phyloP scores from a whole-genome alignment of 1,284 basidiomycete species.

The Pulveroboletus sp. region DNA sequence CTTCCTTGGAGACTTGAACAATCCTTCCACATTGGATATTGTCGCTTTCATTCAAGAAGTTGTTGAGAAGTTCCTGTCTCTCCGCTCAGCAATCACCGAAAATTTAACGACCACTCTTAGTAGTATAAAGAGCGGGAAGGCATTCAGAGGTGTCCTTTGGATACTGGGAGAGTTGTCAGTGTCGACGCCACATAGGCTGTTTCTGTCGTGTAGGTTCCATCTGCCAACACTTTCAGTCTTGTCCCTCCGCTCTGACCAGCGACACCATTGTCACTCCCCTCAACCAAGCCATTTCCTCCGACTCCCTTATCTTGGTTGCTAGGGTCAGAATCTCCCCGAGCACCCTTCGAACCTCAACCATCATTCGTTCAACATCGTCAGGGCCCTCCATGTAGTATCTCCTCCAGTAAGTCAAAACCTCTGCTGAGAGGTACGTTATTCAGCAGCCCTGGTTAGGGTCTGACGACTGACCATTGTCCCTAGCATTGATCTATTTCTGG shows the following conservation, averaged over 20 bases:
- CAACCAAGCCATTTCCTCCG: constrained; percentile 46
- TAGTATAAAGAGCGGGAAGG: constrained; percentile 96
- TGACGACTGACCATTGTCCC: not conserved
- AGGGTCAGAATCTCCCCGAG: constrained; percentile 94
- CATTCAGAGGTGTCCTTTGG: constrained; percentile 96
- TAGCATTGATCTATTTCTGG: constrained; percentile 53
- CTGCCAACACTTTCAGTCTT: constrained; percentile 70
- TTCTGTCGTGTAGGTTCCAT: constrained; percentile 98
- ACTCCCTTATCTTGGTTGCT: constrained; percentile 83
- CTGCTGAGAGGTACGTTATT: constrained; percentile 67
- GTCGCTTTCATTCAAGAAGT: constrained; percentile 97
- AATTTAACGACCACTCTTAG: constrained; percentile 83
- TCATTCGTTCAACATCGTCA: constrained; percentile 62
- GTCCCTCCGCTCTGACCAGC: constrained; percentile 36
- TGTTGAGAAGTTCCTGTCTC: constrained; percentile 94
- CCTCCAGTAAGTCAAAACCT: constrained; percentile 88
- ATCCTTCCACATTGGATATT: constrained; percentile 93
- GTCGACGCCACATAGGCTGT: constrained; percentile 86
- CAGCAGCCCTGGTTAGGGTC: not conserved
- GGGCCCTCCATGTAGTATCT: constrained; percentile 64
- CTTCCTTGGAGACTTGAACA: constrained; percentile 95
- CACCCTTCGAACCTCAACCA: constrained; percentile 86
- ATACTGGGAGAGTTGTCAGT: constrained; percentile 90
- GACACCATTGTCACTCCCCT: constrained; percentile 39
- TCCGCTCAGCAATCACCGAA: constrained; percentile 83